Percentiles rank a stretch among this genome's conserved stretches.
phyloP scores from a whole-genome alignment of 2,329 filamentous ascomycete genomes.

The Sclerotinia subarctica region DNA sequence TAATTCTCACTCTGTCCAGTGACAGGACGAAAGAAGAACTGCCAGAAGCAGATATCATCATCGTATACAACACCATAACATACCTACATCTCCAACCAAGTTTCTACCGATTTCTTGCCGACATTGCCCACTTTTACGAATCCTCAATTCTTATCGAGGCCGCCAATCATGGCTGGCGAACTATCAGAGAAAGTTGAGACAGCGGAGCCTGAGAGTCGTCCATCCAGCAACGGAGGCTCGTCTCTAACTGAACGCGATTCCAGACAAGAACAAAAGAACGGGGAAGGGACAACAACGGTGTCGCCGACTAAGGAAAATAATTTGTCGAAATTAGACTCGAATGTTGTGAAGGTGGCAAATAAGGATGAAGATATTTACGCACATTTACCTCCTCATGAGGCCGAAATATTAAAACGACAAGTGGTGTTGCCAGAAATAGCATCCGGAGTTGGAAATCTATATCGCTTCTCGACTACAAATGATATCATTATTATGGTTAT shows the following conservation, averaged over 20 bases:
- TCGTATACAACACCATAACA: not conserved
- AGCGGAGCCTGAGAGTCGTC: conserved; percentile 20
- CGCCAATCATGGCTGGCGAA: conserved; percentile 36
- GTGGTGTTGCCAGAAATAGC: conserved; percentile 62
- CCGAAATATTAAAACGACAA: conserved; percentile 64
- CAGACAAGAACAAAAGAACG: conserved; percentile 26
- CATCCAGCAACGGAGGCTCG: conserved; percentile 27
- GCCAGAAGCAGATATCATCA: not conserved
- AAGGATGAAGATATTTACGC: conserved; percentile 52
- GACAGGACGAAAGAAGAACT: not conserved
- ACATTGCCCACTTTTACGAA: not conserved
- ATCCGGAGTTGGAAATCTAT: conserved; percentile 59
- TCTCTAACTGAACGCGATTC: conserved; percentile 29
- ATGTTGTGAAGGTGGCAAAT: conserved; percentile 35
- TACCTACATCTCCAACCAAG: not conserved
- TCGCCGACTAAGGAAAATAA: conserved; percentile 57
- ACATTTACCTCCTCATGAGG: conserved; percentile 64
- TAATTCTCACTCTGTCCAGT: not conserved
- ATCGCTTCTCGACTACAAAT: conserved; percentile 52
- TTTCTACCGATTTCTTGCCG: not conserved
- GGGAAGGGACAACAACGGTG: conserved; percentile 53
- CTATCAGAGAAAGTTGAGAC: conserved; percentile 33
- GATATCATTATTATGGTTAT: conserved; percentile 52
- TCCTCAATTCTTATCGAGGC: conserved; percentile 5
- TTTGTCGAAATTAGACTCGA: conserved; percentile 44